phyloP scores from a whole-genome alignment of 495 filamentous ascomycete species.

The Lasiosphaeria hispida region DNA sequence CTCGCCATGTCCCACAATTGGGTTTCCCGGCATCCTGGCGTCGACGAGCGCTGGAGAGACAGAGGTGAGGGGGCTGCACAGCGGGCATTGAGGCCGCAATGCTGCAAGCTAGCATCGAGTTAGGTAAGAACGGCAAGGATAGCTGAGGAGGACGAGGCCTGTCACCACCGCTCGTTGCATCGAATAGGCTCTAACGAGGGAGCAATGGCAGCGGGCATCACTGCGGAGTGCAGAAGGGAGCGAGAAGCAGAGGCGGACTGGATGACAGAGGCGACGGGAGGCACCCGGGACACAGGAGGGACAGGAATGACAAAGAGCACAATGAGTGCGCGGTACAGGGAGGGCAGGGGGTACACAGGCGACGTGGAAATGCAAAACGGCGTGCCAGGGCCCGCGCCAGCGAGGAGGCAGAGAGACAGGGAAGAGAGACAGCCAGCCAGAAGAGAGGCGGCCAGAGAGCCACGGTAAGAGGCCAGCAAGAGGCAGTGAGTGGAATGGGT shows the following conservation, averaged over 20 bases:
- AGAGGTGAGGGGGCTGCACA: background rate
- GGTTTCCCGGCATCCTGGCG: background rate
- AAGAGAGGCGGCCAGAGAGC: background rate
- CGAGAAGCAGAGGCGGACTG: too few relatives aligned
- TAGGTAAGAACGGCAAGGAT: background rate
- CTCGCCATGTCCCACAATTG: constrained; percentile 1
- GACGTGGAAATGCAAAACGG: background rate
- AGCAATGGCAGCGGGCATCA: too few relatives aligned
- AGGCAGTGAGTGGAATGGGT: background rate
- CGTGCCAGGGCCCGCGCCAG: background rate
- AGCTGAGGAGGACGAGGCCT: too few relatives aligned
- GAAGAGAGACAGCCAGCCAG: too few relatives aligned
- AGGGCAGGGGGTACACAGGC: background rate
- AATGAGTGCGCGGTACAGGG: too few relatives aligned
- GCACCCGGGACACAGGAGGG: too few relatives aligned
- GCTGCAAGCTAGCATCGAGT: constrained; percentile 6
- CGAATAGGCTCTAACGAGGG: too few relatives aligned
- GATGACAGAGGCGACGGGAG: too few relatives aligned
- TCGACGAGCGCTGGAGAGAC: background rate
- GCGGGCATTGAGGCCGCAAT: constrained; percentile 13
- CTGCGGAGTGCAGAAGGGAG: too few relatives aligned
- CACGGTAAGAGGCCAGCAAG: background rate
- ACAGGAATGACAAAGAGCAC: too few relatives aligned
- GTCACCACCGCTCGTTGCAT: too few relatives aligned
- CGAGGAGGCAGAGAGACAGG: too few relatives aligned